A percentile compares a stretch with the other conserved stretches of the same genome.
These are phyloP conservation scores for Penicillium alfredii DNA, from an alignment of 495 filamentous ascomycete species.

Conservation along the genomic window DNA sequence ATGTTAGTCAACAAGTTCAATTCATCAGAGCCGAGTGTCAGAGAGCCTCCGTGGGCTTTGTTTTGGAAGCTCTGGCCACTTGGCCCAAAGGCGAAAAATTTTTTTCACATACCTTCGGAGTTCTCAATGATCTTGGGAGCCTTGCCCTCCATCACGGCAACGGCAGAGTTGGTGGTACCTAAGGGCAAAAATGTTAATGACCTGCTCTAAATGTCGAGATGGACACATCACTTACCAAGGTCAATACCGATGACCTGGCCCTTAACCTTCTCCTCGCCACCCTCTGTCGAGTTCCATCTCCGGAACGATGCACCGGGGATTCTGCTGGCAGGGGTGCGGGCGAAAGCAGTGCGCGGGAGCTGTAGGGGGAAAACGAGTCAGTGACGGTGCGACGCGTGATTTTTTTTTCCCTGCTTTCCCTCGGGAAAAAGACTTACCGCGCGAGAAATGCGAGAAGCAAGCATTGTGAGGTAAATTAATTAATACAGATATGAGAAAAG, in stretches of 20 bases:
- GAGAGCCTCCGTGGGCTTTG: neutral
- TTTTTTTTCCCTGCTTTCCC: slow-evolving; percentile 1
- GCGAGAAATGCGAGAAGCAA: slow-evolving; percentile 51
- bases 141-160: slow-evolving; percentile 97
- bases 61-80: slow-evolving; percentile 7
- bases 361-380: slow-evolving; percentile 22
- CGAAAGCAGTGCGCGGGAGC: slow-evolving; percentile 44
- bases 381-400: slow-evolving; percentile 16
- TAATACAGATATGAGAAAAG: slow-evolving; percentile 36
- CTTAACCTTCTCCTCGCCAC: slow-evolving; percentile 81
- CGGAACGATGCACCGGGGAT: slow-evolving; percentile 54
- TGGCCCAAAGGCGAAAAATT: slow-evolving; percentile 12
- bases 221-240: slow-evolving; percentile 63
- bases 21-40: neutral
- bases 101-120: slow-evolving; percentile 66
- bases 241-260: slow-evolving; percentile 98
- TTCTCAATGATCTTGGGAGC: slow-evolving; percentile 95
- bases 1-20: slow-evolving; percentile 20
- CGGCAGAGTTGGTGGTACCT: slow-evolving; percentile 98
- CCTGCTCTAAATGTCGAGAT: neutral
- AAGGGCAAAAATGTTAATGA: slow-evolving; percentile 19
- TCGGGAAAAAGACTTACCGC: slow-evolving; percentile 58
- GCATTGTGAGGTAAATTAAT: slow-evolving; percentile 44
- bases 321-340: slow-evolving; percentile 49
- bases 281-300: slow-evolving; percentile 78